phyloP scores from a whole-genome alignment of 768 basidiomycete genomes.

The Kwoniella heveanensis region DNA sequence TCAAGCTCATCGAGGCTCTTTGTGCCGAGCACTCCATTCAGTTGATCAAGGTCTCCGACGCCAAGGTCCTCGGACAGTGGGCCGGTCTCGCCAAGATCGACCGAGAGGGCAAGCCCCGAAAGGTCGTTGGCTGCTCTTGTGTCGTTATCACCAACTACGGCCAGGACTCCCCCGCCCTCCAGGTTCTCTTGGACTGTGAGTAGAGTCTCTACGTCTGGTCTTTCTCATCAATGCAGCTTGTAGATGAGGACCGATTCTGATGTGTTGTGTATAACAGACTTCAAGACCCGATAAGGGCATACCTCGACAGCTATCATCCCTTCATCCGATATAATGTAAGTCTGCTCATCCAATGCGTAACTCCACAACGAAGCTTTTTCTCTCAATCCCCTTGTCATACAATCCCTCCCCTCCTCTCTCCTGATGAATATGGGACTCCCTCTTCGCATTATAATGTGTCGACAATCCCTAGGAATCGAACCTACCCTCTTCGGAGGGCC shows the following conservation, averaged over 20 bases:
- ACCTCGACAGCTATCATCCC: conserved; percentile 4
- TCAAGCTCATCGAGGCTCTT: conserved; percentile 99
- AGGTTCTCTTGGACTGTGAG: conserved; percentile 63
- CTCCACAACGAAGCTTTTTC: too few relatives aligned
- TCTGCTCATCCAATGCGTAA: conserved; percentile 9
- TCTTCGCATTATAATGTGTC: conserved; percentile 54
- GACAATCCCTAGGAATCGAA: conserved; percentile 57
- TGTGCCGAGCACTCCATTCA: conserved; percentile 99
- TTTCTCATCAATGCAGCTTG: too few relatives aligned
- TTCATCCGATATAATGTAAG: conserved; percentile 6
- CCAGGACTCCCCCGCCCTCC: conserved; percentile 88
- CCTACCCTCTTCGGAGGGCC: conserved; percentile 55
- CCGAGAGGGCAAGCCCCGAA: conserved; percentile 96
- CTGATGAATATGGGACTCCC: conserved; percentile 57
- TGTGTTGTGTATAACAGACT: conserved; percentile 60
- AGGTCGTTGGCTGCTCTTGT: conserved; percentile 65
- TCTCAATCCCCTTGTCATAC: too few relatives aligned
- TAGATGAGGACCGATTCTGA: conserved; percentile 19
- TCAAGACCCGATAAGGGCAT: conserved; percentile 79
- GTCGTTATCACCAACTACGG: conserved; percentile 99
- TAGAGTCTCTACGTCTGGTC: neutral
- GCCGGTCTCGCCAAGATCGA: conserved; percentile 99
- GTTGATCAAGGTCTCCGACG: conserved; percentile 97
- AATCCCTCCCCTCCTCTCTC: conserved; percentile 14
- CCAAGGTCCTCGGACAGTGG: conserved; percentile 97